Evolutionary conservation across 306 rosid species (phyloP).

Genomic region (Cicer cuneatum): DNA sequence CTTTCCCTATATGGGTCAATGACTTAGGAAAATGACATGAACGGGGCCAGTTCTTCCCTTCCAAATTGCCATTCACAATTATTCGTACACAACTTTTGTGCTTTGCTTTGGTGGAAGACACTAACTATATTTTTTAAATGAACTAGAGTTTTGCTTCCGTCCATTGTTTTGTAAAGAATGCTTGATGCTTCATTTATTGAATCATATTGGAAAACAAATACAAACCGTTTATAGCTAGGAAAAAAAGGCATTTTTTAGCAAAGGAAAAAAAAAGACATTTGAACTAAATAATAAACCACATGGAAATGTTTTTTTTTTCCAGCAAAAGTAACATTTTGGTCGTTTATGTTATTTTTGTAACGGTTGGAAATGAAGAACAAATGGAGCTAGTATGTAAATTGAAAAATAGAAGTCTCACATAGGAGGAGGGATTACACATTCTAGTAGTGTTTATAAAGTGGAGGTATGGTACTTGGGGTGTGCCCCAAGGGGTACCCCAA

Average conservation of each 20-base stretch:
- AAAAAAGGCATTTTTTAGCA: neutral
- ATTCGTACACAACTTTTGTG: conserved; percentile 29
- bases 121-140: neutral
- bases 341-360: no score
- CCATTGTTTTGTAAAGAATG: neutral
- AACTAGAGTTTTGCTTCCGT: conserved; percentile 22
- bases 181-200: neutral
- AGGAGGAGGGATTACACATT: no score
- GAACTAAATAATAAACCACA: neutral
- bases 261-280: neutral
- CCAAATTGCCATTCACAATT: conserved; percentile 27
- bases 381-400: no score
- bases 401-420: no score
- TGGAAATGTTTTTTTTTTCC: no score
- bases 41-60: conserved; percentile 30
- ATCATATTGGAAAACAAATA: neutral
- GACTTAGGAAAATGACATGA: conserved; percentile 37
- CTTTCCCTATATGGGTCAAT: conserved; percentile 18
- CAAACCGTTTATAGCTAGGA: neutral
- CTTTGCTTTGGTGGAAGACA: conserved; percentile 35
- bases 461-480: no score
- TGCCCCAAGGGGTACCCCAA: no score
- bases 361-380: no score
- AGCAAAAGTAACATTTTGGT: no score
- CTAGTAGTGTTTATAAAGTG: no score